Evolutionary conservation across 2,329 filamentous ascomycete genomes (phyloP), one percentile per base, ranked within the genome.

Genomic region (Alternaria arborescens): DNA sequence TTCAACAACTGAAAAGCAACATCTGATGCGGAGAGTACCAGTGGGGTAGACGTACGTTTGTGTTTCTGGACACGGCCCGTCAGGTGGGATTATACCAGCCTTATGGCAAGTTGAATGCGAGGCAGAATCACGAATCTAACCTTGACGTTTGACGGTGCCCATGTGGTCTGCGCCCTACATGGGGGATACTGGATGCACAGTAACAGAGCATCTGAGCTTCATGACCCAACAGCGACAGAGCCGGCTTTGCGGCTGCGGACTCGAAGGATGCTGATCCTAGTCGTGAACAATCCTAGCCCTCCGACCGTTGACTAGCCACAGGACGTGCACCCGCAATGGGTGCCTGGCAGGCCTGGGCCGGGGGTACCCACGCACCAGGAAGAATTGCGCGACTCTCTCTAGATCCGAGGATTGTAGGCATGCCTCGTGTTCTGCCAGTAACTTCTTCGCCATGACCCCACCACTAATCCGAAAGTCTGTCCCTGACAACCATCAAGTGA

Each of bases 11-110:
- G 60, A 65, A 66, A 60, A 65, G 63, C 66, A 67, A 68, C 71
- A 77, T 77, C 62, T 68, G 68, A 61, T 66, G 65, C 62, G 51
- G 56, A 52, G 60, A 61, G 64, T 61, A 58, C 60, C 68, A 65
- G 73, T 75, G 74, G 73, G 74, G 72, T 68, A 66, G 68, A 77
- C 75, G 69, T 78, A 78, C 75, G 70, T 64, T 72, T 70, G 62
- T 63, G 59, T 70, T 72, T 60, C 63, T 73, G 60, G 58, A 70
- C 70, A 65, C 54, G 65, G 59, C 60, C 55, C 60, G 62, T 55
- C 51, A 41, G 61, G 59, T 64, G 67, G 66, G 64, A 69, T 72
- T 71, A 69, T 72, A 73, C 57, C 62, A 73, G 73, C 68, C 70
- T 75, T 74, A 71, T 71, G 68, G 64, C 56, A 57, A 64, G 60